Percentiles rank a stretch among this genome's conserved stretches.
Conservation (phyloP, 2,329 filamentous ascomycete genomes). For the Hypoxylon sp. region DNA sequence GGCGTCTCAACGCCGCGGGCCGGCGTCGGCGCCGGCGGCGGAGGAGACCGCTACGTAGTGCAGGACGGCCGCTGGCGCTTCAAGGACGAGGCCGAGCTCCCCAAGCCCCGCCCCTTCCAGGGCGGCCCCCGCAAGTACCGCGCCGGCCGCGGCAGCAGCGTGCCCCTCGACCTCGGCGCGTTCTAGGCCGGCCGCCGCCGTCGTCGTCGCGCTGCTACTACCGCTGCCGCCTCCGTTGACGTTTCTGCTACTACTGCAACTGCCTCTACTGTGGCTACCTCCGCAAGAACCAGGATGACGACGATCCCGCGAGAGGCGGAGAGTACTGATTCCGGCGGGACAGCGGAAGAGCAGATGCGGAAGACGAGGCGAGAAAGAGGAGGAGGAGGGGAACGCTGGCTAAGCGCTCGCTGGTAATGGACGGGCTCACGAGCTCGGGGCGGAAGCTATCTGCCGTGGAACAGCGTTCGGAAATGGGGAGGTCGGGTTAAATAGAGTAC, state of each 20-base stretch:
- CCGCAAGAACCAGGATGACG: too few species aligned
- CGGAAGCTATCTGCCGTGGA: too few species aligned
- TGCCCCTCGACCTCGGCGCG: constrained; percentile 81
- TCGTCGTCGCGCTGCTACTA: too few species aligned
- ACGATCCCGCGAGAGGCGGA: background rate
- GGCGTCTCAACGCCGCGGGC: constrained; percentile 44
- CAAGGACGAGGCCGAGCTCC: constrained; percentile 80
- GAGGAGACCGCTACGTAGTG: constrained; percentile 61
- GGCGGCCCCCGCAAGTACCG: constrained; percentile 82
- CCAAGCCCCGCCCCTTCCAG: constrained; percentile 82
- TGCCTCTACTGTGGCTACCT: background rate
- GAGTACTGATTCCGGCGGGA: background rate
- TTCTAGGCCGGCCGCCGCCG: constrained; percentile 49
- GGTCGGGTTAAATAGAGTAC: too few species aligned
- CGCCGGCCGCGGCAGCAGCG: constrained; percentile 91
- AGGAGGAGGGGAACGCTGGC: constrained; percentile 8
- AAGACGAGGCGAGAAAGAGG: background rate
- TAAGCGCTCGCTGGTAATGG: constrained; percentile 20
- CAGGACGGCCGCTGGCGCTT: constrained; percentile 88
- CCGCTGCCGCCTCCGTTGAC: background rate
- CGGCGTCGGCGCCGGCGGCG: constrained; percentile 24
- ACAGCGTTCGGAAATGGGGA: too few species aligned
- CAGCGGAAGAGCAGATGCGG: background rate
- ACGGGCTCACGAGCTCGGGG: background rate
- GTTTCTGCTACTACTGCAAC: background rate